Conservation (phyloP, 73 alveolate species). For the Uronychia binucleata region DNA sequence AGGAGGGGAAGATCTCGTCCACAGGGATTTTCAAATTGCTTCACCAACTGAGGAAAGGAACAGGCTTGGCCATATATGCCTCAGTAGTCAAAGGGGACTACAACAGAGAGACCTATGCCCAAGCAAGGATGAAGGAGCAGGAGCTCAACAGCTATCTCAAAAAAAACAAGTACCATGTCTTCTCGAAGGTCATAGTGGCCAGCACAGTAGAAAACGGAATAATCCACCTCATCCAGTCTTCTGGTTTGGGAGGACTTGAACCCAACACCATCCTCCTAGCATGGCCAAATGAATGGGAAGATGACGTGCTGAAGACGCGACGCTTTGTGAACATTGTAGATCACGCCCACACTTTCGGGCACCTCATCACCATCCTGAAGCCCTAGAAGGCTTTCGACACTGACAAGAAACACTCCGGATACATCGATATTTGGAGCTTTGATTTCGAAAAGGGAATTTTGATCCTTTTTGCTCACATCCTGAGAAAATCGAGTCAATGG, state of each 20-base stretch:
- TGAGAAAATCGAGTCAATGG: conserved; percentile 58
- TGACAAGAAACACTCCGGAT: conserved; percentile 55
- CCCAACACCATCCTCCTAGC: conserved; percentile 73
- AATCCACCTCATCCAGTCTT: conserved; percentile 47
- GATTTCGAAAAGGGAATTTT: conserved; percentile 71
- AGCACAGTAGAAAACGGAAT: conserved; percentile 52
- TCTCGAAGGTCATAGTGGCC: conserved; percentile 63
- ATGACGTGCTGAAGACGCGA: conserved; percentile 40
- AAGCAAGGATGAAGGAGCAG: conserved; percentile 56
- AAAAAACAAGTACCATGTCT: conserved; percentile 55
- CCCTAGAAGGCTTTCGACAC: conserved; percentile 58
- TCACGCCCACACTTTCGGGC: conserved; percentile 56
- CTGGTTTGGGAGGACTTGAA: conserved; percentile 78
- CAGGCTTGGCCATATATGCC: conserved; percentile 73
- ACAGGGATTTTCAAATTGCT: conserved; percentile 65
- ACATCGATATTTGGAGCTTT: conserved; percentile 74
- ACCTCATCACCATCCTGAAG: conserved; percentile 47
- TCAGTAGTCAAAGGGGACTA: conserved; percentile 64
- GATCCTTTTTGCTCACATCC: conserved; percentile 43
- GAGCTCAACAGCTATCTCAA: conserved; percentile 58
- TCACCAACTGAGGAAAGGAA: conserved; percentile 70
- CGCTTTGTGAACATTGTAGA: conserved; percentile 53
- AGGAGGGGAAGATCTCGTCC: conserved; percentile 48
- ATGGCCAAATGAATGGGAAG: conserved; percentile 77
- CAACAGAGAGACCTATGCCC: conserved; percentile 28